Evolutionary conservation across 345 rosid genomes (phyloP).

Genomic region (Citrus sp.): DNA sequence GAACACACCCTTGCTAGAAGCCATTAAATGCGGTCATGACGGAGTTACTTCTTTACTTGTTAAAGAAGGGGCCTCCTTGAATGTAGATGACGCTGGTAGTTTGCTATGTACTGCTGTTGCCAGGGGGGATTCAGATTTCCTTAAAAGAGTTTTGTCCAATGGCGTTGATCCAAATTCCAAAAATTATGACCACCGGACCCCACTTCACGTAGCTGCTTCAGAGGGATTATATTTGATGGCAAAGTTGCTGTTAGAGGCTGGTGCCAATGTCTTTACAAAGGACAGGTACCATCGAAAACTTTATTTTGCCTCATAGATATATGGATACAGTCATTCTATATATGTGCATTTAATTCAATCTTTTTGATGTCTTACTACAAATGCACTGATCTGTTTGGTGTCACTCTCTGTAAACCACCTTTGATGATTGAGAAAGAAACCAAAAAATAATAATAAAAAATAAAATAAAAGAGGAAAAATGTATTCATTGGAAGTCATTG

Average conservation of each 20-base stretch:
- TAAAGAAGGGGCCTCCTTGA: slow-evolving; percentile 63
- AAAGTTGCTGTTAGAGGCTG: slow-evolving; percentile 69
- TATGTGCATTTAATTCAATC: neutral
- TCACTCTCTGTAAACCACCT: neutral
- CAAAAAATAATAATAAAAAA: no score
- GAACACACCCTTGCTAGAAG: slow-evolving; percentile 81
- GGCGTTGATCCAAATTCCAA: slow-evolving; percentile 81
- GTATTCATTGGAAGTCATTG: no score
- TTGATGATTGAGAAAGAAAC: neutral
- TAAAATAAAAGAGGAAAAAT: no score
- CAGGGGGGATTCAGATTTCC: slow-evolving; percentile 73
- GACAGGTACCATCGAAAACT: slow-evolving; percentile 56
- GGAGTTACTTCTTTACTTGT: no score
- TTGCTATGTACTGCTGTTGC: slow-evolving; percentile 65
- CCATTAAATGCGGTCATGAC: no score
- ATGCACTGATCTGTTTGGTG: neutral
- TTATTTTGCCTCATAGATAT: neutral
- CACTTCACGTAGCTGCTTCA: slow-evolving; percentile 90
- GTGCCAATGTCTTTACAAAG: slow-evolving; percentile 70
- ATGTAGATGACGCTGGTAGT: slow-evolving; percentile 70
- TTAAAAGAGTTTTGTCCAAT: slow-evolving; percentile 59
- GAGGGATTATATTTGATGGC: slow-evolving; percentile 79
- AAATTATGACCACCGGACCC: slow-evolving; percentile 87
- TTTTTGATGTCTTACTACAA: neutral
- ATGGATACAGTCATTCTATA: neutral